These are phyloP conservation scores for Drechslerella dactyloides DNA, from an alignment of 2,329 filamentous ascomycete species.

Conservation along the genomic window DNA sequence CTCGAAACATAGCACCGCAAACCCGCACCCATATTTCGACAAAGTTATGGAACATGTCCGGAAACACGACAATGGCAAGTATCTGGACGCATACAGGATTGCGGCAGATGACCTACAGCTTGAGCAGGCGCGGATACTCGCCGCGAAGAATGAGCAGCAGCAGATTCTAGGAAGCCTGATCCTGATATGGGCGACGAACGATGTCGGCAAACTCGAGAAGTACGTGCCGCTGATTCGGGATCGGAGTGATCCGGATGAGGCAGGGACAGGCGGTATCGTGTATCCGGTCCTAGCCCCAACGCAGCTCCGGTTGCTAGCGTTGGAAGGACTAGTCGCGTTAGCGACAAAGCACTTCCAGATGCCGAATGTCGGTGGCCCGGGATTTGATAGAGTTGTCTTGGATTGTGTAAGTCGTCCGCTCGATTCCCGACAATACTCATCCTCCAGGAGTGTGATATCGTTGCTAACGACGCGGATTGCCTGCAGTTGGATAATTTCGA, in stretches of 20 bases:
- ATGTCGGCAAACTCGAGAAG: constrained; percentile 44
- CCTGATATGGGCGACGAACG: constrained; percentile 37
- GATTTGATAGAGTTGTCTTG: constrained; percentile 37
- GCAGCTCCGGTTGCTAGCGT: constrained; percentile 13
- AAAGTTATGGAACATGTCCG: constrained; percentile 28
- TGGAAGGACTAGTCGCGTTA: constrained; percentile 35
- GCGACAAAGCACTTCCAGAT: constrained; percentile 47
- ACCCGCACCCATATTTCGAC: constrained; percentile 15
- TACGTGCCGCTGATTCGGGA: constrained; percentile 33
- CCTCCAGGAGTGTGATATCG: not conserved
- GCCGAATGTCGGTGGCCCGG: constrained; percentile 23
- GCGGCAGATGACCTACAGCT: constrained; percentile 38
- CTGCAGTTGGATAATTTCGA: constrained; percentile 28
- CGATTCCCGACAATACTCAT: not conserved
- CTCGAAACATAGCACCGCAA: constrained; percentile 19
- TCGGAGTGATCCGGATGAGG: not conserved
- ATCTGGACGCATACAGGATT: constrained; percentile 34
- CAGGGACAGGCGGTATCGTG: constrained; percentile 29
- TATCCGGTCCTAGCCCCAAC: constrained; percentile 33
- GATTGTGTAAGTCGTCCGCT: constrained; percentile 48
- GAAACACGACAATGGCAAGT: constrained; percentile 26
- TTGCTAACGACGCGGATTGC: not conserved
- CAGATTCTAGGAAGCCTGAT: constrained; percentile 37
- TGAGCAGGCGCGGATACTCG: constrained; percentile 30
- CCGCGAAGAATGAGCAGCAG: constrained; percentile 32